Conservation (phyloP, 352 stramenopile genomes). For the Peronospora tabacina region DNA sequence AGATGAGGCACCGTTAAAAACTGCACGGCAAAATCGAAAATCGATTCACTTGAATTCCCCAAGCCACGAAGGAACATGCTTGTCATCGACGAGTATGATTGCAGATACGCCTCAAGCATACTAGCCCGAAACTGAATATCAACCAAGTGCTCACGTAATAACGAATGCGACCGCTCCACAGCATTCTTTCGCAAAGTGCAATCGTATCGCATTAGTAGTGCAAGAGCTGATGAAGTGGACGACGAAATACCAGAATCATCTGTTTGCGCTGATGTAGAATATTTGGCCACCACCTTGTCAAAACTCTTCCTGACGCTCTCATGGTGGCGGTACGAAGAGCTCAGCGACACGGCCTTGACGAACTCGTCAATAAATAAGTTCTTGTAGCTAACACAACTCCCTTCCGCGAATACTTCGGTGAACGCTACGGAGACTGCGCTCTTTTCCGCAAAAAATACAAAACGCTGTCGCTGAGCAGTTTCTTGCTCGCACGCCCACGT, state of each 20-base stretch:
- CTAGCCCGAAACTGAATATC: conserved; percentile 56
- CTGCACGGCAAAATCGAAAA: conserved; percentile 86
- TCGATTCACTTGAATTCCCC: conserved; percentile 75
- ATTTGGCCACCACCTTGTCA: conserved; percentile 40
- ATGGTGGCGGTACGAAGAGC: conserved; percentile 39
- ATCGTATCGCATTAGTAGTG: conserved; percentile 62
- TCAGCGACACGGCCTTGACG: conserved; percentile 55
- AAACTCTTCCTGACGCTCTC: conserved; percentile 61
- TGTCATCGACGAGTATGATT: conserved; percentile 66
- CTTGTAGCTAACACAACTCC: conserved; percentile 32
- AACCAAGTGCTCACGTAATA: conserved; percentile 76
- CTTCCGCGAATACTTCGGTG: conserved; percentile 25
- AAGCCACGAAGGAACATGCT: conserved; percentile 70
- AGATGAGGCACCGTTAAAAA: conserved; percentile 79
- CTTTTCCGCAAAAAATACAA: conserved; percentile 27
- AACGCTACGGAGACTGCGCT: conserved; percentile 10
- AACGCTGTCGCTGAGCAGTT: conserved; percentile 25
- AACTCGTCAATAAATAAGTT: conserved; percentile 79
- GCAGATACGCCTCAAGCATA: conserved; percentile 72
- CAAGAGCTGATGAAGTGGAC: conserved; percentile 29
- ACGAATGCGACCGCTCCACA: conserved; percentile 46
- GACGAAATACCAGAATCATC: conserved; percentile 1
- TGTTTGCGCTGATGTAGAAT: conserved; percentile 23
- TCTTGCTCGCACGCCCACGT: conserved; percentile 34
- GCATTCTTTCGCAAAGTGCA: conserved; percentile 51